Conservation (phyloP, 1,284 basidiomycete genomes). For the Hymenochaete sp. region DNA sequence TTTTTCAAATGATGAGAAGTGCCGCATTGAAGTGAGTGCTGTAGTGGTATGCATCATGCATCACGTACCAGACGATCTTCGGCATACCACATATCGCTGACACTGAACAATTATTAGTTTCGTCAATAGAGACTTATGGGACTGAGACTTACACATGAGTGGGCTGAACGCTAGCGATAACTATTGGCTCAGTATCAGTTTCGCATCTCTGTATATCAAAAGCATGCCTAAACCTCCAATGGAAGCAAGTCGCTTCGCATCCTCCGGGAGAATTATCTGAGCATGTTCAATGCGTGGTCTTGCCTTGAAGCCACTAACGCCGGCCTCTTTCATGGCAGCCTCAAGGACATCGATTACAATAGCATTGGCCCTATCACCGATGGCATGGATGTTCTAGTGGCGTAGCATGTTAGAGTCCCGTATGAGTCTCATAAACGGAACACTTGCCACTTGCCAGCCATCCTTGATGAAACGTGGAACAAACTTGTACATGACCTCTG, state of each 20-base stretch:
- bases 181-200: conserved; percentile 30
- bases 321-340: conserved; percentile 28
- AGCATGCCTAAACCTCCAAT: conserved; percentile 49
- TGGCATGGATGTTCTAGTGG: conserved; percentile 76
- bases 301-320: conserved; percentile 50
- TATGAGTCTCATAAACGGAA: not conserved
- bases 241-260: conserved; percentile 59
- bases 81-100: conserved; percentile 86
- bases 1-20: conserved; percentile 23
- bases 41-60: conserved; percentile 5
- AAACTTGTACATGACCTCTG: conserved; percentile 52
- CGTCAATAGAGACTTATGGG: not conserved
- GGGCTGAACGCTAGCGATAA: conserved; percentile 89
- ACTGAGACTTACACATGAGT: conserved; percentile 66
- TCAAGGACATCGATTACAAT: conserved; percentile 81
- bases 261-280: conserved; percentile 69
- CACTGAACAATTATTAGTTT: conserved; percentile 32
- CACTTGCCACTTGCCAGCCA: conserved; percentile 72
- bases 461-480: conserved; percentile 67
- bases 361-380: conserved; percentile 85
- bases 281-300: conserved; percentile 86
- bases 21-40: conserved; percentile 9
- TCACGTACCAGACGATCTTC: conserved; percentile 63
- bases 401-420: conserved; percentile 4
- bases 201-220: not conserved